Evolutionary conservation across 2,329 filamentous ascomycete species (phyloP).

Genomic region (Colletotrichum plurivorum): DNA sequence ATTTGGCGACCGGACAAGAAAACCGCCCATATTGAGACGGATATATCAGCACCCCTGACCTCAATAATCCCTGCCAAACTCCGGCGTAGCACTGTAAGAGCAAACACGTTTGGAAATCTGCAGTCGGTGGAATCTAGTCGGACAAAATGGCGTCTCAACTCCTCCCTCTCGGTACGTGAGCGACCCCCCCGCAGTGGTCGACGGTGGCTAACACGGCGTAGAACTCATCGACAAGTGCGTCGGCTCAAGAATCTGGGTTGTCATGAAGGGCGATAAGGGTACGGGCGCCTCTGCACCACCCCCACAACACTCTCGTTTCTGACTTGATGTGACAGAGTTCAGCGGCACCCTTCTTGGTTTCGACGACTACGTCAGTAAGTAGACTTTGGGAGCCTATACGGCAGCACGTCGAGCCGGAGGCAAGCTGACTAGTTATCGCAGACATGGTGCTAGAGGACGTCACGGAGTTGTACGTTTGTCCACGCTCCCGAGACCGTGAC

Average conservation of each 20-base stretch:
- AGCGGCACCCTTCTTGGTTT: constrained; percentile 94
- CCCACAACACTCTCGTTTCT: neutral
- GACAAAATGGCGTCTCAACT: constrained; percentile 78
- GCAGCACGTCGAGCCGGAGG: neutral
- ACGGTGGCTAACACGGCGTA: constrained; percentile 54
- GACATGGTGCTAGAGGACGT: constrained; percentile 99
- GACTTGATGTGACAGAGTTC: constrained; percentile 77
- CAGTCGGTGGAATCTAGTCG: neutral
- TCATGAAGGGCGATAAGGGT: constrained; percentile 99
- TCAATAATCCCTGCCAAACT: constrained; percentile 15
- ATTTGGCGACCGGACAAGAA: constrained; percentile 17
- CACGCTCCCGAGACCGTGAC: neutral
- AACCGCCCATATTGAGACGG: constrained; percentile 5
- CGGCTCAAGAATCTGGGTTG: constrained; percentile 96
- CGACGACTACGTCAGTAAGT: constrained; percentile 99
- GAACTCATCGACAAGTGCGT: constrained; percentile 99
- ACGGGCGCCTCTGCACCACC: constrained; percentile 40
- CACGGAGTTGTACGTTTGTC: constrained; percentile 84
- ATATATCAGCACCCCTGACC: constrained; percentile 11
- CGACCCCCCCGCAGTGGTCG: constrained; percentile 7
- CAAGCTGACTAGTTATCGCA: constrained; percentile 55
- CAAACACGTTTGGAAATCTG: neutral
- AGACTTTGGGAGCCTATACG: neutral
- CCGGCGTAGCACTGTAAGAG: neutral
- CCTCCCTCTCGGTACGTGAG: constrained; percentile 73